Percentiles rank a stretch among this genome's conserved stretches.
phyloP scores from a whole-genome alignment of 106 monocot genomes.

The Dendrobium catenatum region DNA sequence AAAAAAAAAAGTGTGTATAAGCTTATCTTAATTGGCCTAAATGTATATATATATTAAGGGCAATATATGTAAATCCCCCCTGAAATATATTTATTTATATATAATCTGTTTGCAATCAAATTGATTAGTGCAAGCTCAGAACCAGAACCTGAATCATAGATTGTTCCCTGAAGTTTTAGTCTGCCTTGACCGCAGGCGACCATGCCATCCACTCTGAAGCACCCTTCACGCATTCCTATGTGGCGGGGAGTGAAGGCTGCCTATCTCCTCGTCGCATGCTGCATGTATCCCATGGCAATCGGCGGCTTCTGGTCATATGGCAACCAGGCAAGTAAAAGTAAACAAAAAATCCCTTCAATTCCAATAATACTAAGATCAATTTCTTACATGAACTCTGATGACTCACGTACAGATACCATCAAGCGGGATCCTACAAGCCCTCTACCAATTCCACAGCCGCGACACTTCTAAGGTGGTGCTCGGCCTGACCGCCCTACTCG shows the following conservation, averaged over 20 bases:
- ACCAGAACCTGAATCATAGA: too few species aligned
- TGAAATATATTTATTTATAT: too few species aligned
- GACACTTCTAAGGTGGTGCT: constrained; percentile 45
- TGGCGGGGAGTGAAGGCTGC: constrained; percentile 83
- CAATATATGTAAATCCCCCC: too few species aligned
- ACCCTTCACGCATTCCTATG: constrained; percentile 77
- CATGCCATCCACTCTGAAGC: constrained; percentile 81
- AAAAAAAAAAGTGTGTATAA: too few species aligned
- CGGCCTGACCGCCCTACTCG: constrained; percentile 50
- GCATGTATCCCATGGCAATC: constrained; percentile 73
- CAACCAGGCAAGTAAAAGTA: constrained; percentile 33
- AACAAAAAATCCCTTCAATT: not conserved
- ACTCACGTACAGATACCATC: constrained; percentile 48
- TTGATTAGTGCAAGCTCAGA: too few species aligned
- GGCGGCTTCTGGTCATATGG: constrained; percentile 96
- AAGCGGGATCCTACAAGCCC: constrained; percentile 58
- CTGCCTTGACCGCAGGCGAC: constrained; percentile 45
- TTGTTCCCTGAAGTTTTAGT: not conserved
- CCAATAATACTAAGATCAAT: not conserved
- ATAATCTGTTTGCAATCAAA: too few species aligned
- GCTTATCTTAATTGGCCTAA: too few species aligned
- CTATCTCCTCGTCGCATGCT: constrained; percentile 48
- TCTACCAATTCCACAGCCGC: constrained; percentile 47
- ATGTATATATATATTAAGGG: too few species aligned
- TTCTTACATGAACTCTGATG: not conserved